Evolutionary conservation across 2,329 filamentous ascomycete genomes (phyloP).

Genomic region (Verticillium nubilum): DNA sequence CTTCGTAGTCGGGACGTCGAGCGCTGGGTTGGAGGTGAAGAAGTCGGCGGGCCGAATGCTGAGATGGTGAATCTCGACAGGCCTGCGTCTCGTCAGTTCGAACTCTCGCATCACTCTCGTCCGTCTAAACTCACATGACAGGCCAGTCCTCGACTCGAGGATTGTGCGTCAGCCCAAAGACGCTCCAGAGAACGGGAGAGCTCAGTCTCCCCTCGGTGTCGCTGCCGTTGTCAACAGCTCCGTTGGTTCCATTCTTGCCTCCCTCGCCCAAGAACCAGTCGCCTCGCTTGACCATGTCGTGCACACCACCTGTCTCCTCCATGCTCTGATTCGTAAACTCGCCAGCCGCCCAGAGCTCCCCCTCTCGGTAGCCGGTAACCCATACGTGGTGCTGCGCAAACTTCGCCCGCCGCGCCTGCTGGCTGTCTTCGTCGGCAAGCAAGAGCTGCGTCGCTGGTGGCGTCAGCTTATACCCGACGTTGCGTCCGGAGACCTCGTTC

Average conservation of each 20-base stretch:
- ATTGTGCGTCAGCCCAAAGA: conserved; percentile 43
- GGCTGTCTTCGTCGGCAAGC: not conserved
- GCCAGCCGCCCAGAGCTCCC: conserved; percentile 44
- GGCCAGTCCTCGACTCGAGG: conserved; percentile 44
- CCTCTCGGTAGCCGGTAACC: conserved; percentile 44
- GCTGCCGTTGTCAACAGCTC: conserved; percentile 7
- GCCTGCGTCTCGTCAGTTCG: conserved; percentile 25
- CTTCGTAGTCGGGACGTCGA: conserved; percentile 34
- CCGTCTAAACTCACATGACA: conserved; percentile 36
- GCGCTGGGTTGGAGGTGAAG: conserved; percentile 39
- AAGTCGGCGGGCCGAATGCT: conserved; percentile 40
- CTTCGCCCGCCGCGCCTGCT: conserved; percentile 9
- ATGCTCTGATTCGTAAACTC: conserved; percentile 46
- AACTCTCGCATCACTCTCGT: not conserved
- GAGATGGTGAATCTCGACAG: conserved; percentile 41
- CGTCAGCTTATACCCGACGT: conserved; percentile 21
- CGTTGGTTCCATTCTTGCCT: not conserved
- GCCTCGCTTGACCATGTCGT: conserved; percentile 38
- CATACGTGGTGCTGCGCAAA: conserved; percentile 42
- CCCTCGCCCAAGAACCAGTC: conserved; percentile 36
- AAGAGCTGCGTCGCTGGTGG: conserved; percentile 3
- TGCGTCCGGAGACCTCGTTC: conserved; percentile 23
- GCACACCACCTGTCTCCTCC: conserved; percentile 35
- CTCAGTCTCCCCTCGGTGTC: conserved; percentile 16
- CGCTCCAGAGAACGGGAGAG: conserved; percentile 38